phyloP scores from a whole-genome alignment of 345 rosid genomes.

The Mercurialis annua region DNA sequence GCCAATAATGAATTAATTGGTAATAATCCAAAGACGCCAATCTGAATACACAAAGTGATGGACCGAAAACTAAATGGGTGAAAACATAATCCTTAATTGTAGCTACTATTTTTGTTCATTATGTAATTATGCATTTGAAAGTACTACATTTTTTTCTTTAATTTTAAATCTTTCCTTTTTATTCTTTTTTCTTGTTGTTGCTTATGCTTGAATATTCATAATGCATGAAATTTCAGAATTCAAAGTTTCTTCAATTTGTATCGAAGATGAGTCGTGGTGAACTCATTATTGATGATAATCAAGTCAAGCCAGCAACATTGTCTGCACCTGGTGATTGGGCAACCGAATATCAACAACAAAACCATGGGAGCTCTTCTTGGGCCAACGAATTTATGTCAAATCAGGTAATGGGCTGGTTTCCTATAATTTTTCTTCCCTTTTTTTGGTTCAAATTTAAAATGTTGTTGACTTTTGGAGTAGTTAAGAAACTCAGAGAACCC shows the following conservation, averaged over 20 bases:
- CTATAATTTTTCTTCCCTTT: too few relatives aligned
- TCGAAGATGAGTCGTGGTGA: slow-evolving; percentile 99
- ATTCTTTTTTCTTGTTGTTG: background rate
- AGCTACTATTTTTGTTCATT: background rate
- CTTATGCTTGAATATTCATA: background rate
- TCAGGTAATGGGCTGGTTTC: too few relatives aligned
- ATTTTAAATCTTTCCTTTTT: background rate
- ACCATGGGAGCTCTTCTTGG: slow-evolving; percentile 70
- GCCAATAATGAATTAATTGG: background rate
- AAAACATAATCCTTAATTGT: background rate
- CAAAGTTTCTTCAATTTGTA: slow-evolving; percentile 94
- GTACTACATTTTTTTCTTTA: background rate
- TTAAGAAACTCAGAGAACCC: too few relatives aligned
- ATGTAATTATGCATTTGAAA: background rate
- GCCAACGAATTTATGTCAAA: slow-evolving; percentile 74
- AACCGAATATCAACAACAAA: slow-evolving; percentile 79
- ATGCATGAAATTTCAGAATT: slow-evolving; percentile 62
- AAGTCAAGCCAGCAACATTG: slow-evolving; percentile 59
- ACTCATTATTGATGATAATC: slow-evolving; percentile 91
- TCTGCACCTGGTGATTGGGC: slow-evolving; percentile 78
- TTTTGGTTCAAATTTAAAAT: too few relatives aligned
- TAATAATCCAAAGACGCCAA: background rate
- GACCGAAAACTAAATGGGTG: background rate
- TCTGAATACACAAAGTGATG: background rate
- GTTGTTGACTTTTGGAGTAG: too few relatives aligned